These are phyloP conservation scores for Somion occarium DNA, from an alignment of 1,284 basidiomycete species.

Conservation along the genomic window DNA sequence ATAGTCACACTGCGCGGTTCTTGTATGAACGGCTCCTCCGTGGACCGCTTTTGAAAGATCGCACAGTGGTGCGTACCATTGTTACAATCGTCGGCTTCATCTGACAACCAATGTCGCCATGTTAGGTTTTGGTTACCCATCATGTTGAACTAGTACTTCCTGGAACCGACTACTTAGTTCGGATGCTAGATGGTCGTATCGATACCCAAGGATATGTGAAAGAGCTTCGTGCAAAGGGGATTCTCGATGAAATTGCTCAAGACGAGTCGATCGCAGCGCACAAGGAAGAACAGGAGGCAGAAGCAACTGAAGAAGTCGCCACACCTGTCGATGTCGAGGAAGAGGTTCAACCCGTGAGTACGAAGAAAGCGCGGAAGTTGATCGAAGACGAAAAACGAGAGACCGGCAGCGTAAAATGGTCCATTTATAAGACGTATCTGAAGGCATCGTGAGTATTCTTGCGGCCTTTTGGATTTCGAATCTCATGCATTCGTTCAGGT, in stretches of 20 bases:
- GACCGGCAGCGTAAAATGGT: conserved; percentile 74
- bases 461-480: not conserved
- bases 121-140: conserved; percentile 65
- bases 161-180: conserved; percentile 61
- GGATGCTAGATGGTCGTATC: conserved; percentile 71
- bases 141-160: conserved; percentile 73
- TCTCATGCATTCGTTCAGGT: conserved; percentile 33
- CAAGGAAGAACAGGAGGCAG: conserved; percentile 27
- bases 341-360: not conserved
- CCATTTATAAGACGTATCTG: conserved; percentile 76
- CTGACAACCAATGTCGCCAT: not conserved
- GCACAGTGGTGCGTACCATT: conserved; percentile 54
- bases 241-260: conserved; percentile 55
- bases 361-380: conserved; percentile 60
- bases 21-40: conserved; percentile 60
- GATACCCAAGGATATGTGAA: conserved; percentile 62
- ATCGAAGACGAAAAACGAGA: conserved; percentile 70
- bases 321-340: conserved; percentile 20
- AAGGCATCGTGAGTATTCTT: conserved; percentile 51
- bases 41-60: conserved; percentile 58
- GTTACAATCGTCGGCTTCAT: not conserved
- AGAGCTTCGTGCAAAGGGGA: conserved; percentile 51
- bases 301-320: conserved; percentile 27
- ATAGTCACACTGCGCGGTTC: conserved; percentile 70
- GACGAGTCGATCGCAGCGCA: conserved; percentile 32